Evolutionary conservation across 768 basidiomycete species (phyloP).

Genomic region (Leccinum fibrillosum): DNA sequence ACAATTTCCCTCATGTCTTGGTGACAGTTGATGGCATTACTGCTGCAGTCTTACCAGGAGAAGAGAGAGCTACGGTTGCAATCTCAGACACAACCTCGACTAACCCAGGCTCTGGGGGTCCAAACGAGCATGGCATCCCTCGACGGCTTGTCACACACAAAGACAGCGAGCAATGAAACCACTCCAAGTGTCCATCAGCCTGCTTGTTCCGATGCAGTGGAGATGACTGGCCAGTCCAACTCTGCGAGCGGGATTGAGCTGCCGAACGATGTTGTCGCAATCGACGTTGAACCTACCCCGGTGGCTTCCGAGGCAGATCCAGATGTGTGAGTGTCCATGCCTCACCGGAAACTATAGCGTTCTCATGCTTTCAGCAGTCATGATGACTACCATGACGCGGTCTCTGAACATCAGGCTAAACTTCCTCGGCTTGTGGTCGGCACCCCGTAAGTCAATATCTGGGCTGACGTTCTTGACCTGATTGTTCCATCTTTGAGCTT

Average conservation of each 20-base stretch:
- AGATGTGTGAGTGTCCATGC: constrained; percentile 8
- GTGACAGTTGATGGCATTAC: constrained; percentile 20
- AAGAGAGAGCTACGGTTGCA: constrained; percentile 10
- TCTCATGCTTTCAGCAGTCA: background rate
- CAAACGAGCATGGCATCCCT: constrained; percentile 19
- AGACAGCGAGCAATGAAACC: background rate
- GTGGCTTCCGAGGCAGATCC: background rate
- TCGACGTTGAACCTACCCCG: background rate
- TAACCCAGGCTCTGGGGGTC: constrained; percentile 15
- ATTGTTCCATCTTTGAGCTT: background rate
- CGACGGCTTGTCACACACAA: background rate
- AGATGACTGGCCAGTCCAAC: background rate
- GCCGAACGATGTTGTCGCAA: background rate
- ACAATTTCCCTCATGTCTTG: background rate
- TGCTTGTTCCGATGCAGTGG: background rate
- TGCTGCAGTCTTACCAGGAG: constrained; percentile 26
- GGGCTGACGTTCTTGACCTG: background rate
- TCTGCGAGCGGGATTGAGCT: background rate
- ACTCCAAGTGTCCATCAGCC: background rate
- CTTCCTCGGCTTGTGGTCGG: background rate
- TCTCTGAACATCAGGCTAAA: background rate
- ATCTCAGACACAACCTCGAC: background rate
- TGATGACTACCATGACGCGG: background rate
- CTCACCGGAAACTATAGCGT: background rate
- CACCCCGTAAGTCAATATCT: constrained; percentile 20